Conservation (phyloP, 2,329 filamentous ascomycete genomes). For the Beauveria brongniartii region DNA sequence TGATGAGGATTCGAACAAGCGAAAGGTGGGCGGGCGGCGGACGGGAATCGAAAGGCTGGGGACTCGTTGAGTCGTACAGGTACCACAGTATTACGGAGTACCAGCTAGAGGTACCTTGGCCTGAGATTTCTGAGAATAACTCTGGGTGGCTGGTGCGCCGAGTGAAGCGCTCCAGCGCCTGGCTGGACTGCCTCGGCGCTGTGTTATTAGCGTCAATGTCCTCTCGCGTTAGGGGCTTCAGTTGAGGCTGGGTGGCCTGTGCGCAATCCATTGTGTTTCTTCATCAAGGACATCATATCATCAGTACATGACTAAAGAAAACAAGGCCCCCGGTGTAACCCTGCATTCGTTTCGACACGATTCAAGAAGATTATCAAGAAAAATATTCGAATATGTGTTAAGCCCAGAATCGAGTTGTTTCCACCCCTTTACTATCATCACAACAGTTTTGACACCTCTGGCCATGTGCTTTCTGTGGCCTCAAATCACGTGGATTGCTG, state of each 20-base stretch:
- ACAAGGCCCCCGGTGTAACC: no score
- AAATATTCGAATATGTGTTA: no score
- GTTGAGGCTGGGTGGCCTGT: constrained; percentile 9
- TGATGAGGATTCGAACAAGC: constrained; percentile 1
- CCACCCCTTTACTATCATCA: no score
- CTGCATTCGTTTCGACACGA: no score
- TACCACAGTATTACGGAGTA: no score
- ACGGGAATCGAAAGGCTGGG: constrained; percentile 5
- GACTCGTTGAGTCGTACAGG: neutral
- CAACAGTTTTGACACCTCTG: no score
- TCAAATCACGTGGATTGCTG: neutral
- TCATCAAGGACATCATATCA: neutral
- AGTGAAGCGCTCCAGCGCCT: neutral
- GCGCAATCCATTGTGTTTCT: neutral
- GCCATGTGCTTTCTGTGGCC: neutral
- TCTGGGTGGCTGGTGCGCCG: constrained; percentile 2
- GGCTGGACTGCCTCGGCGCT: neutral
- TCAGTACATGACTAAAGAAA: no score
- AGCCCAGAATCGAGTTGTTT: no score
- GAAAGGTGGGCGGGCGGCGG: constrained; percentile 3
- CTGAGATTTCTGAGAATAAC: no score
- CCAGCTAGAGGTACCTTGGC: no score
- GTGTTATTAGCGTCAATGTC: neutral
- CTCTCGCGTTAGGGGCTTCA: neutral
- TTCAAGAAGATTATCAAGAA: no score